Percentiles rank a stretch among this genome's conserved stretches.
Conservation (phyloP, 2,329 filamentous ascomycete species). For the Pyricularia grisea region DNA sequence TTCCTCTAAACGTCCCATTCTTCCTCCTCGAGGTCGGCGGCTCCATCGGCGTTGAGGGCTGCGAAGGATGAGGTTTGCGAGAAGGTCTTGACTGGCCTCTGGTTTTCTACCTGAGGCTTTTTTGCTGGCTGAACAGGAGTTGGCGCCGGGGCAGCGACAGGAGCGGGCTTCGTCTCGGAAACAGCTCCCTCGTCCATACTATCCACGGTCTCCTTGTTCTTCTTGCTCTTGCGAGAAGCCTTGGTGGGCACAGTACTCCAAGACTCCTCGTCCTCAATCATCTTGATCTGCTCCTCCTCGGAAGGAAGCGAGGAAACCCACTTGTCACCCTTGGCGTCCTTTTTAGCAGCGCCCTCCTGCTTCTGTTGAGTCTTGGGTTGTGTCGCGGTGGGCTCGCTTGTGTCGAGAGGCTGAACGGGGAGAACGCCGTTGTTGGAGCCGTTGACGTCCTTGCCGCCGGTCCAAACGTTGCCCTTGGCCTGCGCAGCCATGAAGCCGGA, state of each 20-base stretch:
- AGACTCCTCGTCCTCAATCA: conserved; percentile 41
- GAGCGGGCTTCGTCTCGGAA: conserved; percentile 9
- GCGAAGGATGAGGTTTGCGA: conserved; percentile 35
- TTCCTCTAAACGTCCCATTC: conserved; percentile 40
- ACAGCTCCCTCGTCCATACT: conserved; percentile 15
- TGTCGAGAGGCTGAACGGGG: conserved; percentile 46
- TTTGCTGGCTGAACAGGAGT: conserved; percentile 12
- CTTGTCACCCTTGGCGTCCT: conserved; percentile 24
- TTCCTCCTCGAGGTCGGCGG: conserved; percentile 28
- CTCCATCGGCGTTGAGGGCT: conserved; percentile 32
- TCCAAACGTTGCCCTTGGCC: conserved; percentile 27
- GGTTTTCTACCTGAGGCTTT: conserved; percentile 18
- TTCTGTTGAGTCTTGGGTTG: conserved; percentile 12
- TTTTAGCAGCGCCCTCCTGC: not conserved
- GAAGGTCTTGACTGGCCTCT: conserved; percentile 22
- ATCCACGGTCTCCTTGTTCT: conserved; percentile 25
- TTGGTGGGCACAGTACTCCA: conserved; percentile 51
- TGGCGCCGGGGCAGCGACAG: conserved; percentile 17
- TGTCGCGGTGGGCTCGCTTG: conserved; percentile 20
- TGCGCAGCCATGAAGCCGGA: conserved; percentile 42
- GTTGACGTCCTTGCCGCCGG: conserved; percentile 18
- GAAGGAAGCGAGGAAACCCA: conserved; percentile 46
- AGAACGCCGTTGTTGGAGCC: conserved; percentile 25
- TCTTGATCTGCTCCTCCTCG: conserved; percentile 53
- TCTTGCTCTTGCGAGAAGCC: conserved; percentile 27